These are phyloP conservation scores for Anacardium occidentale DNA, from an alignment of 345 rosid species.

Conservation along the genomic window DNA sequence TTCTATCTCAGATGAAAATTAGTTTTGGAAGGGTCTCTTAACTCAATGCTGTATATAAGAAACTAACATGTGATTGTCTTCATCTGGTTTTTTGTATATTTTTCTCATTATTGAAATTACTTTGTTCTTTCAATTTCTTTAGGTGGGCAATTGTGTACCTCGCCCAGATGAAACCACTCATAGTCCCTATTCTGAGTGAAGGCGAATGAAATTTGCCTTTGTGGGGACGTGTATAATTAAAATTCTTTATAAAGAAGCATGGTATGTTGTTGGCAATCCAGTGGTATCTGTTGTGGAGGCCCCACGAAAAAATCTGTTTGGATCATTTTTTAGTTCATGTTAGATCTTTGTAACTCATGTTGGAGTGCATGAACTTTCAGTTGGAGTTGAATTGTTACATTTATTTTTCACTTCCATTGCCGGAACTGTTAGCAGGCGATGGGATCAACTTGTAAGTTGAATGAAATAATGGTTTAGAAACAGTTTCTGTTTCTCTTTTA, in stretches of 20 bases:
- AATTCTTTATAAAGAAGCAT: neutral
- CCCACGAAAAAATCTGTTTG: conserved; percentile 22
- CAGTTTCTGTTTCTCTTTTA: no score
- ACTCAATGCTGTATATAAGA: neutral
- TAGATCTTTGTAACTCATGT: conserved; percentile 36
- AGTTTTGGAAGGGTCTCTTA: neutral
- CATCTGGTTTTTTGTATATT: neutral
- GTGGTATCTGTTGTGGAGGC: conserved; percentile 15
- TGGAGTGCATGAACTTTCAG: conserved; percentile 15
- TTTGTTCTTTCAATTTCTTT: conserved; percentile 18
- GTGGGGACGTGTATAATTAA: neutral
- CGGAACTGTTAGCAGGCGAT: conserved; percentile 16
- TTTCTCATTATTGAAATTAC: neutral
- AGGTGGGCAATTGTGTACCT: conserved; percentile 99
- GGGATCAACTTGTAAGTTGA: conserved; percentile 25
- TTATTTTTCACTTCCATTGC: conserved; percentile 23
- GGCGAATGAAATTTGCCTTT: conserved; percentile 48
- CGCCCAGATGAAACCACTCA: conserved; percentile 97
- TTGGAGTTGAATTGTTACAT: conserved; percentile 20
- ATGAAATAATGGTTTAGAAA: conserved; percentile 29
- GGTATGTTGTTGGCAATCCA: conserved; percentile 25
- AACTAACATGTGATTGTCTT: no score
- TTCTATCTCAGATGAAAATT: neutral
- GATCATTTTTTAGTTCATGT: conserved; percentile 30
- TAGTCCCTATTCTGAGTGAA: conserved; percentile 86